These are phyloP conservation scores for Neodidymelliopsis sp. DNA, from an alignment of 2,329 filamentous ascomycete genomes.

Conservation along the genomic window DNA sequence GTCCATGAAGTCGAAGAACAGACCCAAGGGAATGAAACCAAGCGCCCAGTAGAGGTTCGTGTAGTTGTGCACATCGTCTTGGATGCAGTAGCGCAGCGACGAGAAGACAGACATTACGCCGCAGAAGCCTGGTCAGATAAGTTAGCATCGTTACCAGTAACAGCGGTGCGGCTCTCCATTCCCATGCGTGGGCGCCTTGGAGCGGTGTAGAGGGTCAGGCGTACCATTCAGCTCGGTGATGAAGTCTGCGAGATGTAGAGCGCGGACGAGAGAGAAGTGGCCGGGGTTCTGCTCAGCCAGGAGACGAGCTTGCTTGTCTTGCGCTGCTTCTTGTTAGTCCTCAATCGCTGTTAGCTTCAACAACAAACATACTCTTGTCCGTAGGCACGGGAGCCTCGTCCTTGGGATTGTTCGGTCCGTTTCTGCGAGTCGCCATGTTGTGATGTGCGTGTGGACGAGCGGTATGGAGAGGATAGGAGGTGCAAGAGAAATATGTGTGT, in stretches of 20 bases:
- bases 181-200: no score
- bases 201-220: conserved; percentile 1
- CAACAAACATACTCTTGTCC: conserved; percentile 12
- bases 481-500: not conserved
- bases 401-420: conserved; percentile 39
- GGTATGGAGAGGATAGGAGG: not conserved
- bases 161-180: no score
- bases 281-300: conserved; percentile 70
- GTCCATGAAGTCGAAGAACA: conserved; percentile 99
- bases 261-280: conserved; percentile 70
- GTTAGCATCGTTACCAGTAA: not conserved
- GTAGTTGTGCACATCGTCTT: conserved; percentile 67
- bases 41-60: conserved; percentile 83
- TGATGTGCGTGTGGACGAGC: not conserved
- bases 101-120: conserved; percentile 96
- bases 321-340: conserved; percentile 53
- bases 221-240: conserved; percentile 82
- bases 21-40: conserved; percentile 79
- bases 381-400: conserved; percentile 15
- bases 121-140: conserved; percentile 69
- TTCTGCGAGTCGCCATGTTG: conserved; percentile 18
- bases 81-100: conserved; percentile 89
- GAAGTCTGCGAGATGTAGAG: conserved; percentile 80
- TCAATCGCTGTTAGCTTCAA: not conserved
- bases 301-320: conserved; percentile 79